phyloP scores from a whole-genome alignment of 2,329 filamentous ascomycete species.

The Endoconidiophora polonica region DNA sequence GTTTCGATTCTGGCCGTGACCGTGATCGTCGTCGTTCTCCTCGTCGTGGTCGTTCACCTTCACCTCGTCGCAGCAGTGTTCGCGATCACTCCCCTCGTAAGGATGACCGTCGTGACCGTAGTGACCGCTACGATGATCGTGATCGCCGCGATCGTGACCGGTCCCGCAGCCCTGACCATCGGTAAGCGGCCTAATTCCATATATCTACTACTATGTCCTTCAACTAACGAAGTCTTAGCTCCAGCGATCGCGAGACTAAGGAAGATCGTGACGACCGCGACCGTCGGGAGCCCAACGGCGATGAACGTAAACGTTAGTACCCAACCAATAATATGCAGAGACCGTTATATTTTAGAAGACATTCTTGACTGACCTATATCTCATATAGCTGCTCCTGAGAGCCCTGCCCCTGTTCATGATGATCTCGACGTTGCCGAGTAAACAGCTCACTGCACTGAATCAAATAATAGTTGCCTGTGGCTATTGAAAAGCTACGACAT shows the following conservation, averaged over 20 bases:
- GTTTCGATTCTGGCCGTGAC: constrained; percentile 83
- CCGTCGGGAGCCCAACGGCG: constrained; percentile 66
- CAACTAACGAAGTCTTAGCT: constrained; percentile 19
- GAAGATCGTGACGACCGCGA: constrained; percentile 58
- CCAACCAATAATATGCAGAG: constrained; percentile 2
- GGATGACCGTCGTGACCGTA: constrained; percentile 64
- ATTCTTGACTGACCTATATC: neutral
- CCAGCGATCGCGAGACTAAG: constrained; percentile 37
- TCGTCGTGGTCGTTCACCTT: constrained; percentile 54
- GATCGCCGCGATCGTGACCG: constrained; percentile 56
- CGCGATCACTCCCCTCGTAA: constrained; percentile 77
- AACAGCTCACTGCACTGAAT: constrained; percentile 10
- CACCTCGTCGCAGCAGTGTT: constrained; percentile 58
- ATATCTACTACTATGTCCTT: neutral
- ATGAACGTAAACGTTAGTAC: constrained; percentile 70
- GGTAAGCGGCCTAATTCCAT: constrained; percentile 24
- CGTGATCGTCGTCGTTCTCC: constrained; percentile 48
- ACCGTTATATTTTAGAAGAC: no score
- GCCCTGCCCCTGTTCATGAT: constrained; percentile 70
- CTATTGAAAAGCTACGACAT: neutral
- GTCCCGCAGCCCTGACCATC: constrained; percentile 51
- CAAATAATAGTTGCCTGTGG: neutral
- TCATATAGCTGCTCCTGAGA: constrained; percentile 34
- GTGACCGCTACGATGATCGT: constrained; percentile 60
- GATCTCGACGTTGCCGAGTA: constrained; percentile 90